Percentiles rank a stretch among this genome's conserved stretches.
phyloP scores from a whole-genome alignment of 768 basidiomycete species.

The Cantharellus cinnabarinus region DNA sequence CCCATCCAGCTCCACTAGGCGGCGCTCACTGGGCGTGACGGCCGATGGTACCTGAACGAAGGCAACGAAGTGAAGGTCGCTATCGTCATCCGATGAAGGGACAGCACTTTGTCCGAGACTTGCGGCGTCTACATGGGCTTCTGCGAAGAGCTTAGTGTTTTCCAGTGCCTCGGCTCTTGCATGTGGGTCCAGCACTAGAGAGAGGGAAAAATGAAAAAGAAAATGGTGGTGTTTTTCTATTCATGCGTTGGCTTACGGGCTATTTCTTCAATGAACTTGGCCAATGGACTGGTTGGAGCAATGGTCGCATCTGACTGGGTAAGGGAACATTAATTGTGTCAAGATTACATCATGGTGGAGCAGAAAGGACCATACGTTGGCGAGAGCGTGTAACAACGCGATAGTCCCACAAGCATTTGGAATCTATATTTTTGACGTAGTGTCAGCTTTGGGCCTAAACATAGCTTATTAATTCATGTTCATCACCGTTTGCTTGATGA shows the following conservation, averaged over 20 bases:
- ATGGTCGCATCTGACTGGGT: slow-evolving; percentile 36
- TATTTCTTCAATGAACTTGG: slow-evolving; percentile 44
- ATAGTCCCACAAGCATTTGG: slow-evolving; percentile 78
- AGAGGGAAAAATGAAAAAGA: not conserved
- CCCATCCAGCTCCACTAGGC: slow-evolving; percentile 75
- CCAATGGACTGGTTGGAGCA: slow-evolving; percentile 35
- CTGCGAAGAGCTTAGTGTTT: slow-evolving; percentile 51
- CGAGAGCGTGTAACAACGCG: slow-evolving; percentile 61
- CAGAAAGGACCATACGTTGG: slow-evolving; percentile 36
- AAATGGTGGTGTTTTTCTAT: not conserved
- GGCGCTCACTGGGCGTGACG: slow-evolving; percentile 13
- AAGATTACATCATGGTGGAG: not conserved
- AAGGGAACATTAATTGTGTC: slow-evolving; percentile 3
- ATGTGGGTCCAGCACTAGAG: not conserved
- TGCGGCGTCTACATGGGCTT: slow-evolving; percentile 57
- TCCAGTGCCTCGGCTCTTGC: slow-evolving; percentile 46
- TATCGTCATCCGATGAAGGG: slow-evolving; percentile 36
- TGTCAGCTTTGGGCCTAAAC: not conserved
- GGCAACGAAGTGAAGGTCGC: slow-evolving; percentile 70
- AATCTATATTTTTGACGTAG: slow-evolving; percentile 26
- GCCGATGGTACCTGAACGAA: slow-evolving; percentile 47
- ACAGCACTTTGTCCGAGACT: slow-evolving; percentile 46
- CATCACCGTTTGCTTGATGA: slow-evolving; percentile 74
- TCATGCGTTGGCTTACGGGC: slow-evolving; percentile 22
- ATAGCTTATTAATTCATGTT: slow-evolving; percentile 7